Base-by-base conservation (phyloP, 2,329 filamentous ascomycete genomes). In the Lecanicillium sp. region DNA sequence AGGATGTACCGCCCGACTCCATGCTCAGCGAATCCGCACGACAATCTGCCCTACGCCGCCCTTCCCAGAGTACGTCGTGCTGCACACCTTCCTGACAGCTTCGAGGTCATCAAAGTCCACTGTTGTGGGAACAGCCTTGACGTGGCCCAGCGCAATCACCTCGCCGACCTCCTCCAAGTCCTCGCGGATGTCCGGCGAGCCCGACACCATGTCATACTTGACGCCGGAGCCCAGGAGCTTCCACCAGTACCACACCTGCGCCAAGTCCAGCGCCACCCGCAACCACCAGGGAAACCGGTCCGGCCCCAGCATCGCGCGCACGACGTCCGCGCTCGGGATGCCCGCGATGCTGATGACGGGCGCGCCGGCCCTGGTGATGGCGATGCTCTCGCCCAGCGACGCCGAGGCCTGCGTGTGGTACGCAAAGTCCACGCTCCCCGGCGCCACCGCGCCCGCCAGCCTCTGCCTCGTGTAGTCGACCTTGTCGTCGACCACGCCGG, bases 401-500 rank as follows among this genome's bases (percentile, higher is more conserved):
- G 54, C 52, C 10, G 45, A 4, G 52, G 64, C 67, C 32, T 71
- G 67, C 19, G 76, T 78, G 56, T 75, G 76, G 42, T 72, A 66
- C 21, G 73, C 65, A 45, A 78, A 68, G 53, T 79, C 76, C 3
- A 78, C 68, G 15, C 61, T 70, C 20, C 67, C 69, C 2, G 55
- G 56, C 2, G 67, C 62, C 2, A 77, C 65, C 14, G 48, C 59
- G 5, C 64, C 51, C 26, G 59, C 54, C 3, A 75, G 58, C 5
- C 68, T 60, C 26, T 66, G 56, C 36, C 60, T 69, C 47, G 64
- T 69, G 59, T 80, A 80, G 55, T 79, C 75, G 50, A 78, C 62
- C 21, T 78, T 58, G 52, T 74, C 64, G 57, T 77, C 74, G 2
- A 76, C 69, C 5, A 72, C 60, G 0, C 68, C 71, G 0, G 69